Evolutionary conservation across 257 asterid genomes (phyloP).

Genomic region (Handroanthus guayacan): DNA sequence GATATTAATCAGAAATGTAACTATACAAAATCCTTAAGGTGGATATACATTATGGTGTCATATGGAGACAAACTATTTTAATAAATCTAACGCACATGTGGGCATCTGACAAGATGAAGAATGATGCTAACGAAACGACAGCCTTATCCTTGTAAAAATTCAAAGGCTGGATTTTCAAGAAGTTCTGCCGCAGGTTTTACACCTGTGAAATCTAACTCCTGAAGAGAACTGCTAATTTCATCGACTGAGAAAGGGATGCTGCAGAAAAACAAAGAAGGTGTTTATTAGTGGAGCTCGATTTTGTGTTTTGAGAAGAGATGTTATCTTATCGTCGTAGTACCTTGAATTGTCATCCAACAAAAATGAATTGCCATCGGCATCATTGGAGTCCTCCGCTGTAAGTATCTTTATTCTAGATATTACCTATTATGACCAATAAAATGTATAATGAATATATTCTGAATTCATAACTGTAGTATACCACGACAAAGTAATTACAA

Average conservation of each 20-base stretch:
- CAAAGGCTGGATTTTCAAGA: constrained; percentile 67
- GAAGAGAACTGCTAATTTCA: constrained; percentile 62
- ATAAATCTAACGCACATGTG: background rate
- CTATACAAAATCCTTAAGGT: constrained; percentile 28
- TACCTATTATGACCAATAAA: constrained; percentile 46
- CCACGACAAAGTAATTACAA: background rate
- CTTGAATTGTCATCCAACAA: constrained; percentile 72
- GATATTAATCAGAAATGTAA: constrained; percentile 37
- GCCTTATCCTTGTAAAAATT: constrained; percentile 69
- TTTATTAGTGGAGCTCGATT: background rate
- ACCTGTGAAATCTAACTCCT: constrained; percentile 66
- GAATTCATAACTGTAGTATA: background rate
- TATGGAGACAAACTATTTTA: constrained; percentile 11
- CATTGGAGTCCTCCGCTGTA: constrained; percentile 50
- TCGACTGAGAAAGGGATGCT: constrained; percentile 76
- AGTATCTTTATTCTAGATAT: constrained; percentile 57
- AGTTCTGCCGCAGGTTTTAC: constrained; percentile 75
- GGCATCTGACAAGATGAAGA: background rate
- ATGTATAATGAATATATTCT: constrained; percentile 1
- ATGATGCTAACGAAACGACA: constrained; percentile 20
- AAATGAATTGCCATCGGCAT: constrained; percentile 53
- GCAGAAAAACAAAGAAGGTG: constrained; percentile 36
- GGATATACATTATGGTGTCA: constrained; percentile 47
- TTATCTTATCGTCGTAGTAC: constrained; percentile 38
- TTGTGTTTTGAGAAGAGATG: background rate